phyloP scores from a whole-genome alignment of 1,284 basidiomycete genomes.

The Marasmius sp. region DNA sequence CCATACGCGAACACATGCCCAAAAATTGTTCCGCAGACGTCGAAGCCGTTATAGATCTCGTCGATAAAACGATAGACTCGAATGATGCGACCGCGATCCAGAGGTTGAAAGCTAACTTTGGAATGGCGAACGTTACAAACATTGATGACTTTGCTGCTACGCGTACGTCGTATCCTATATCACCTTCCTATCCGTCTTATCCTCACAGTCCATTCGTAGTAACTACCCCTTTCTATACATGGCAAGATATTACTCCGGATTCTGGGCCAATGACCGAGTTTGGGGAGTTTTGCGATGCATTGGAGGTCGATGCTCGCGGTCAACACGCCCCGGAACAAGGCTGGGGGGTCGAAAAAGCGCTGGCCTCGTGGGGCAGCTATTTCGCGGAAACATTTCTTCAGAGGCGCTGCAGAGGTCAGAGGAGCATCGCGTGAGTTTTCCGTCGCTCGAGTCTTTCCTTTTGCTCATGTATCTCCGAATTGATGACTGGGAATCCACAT shows the following conservation, averaged over 20 bases:
- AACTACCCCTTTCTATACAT: constrained; percentile 63
- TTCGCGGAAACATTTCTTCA: constrained; percentile 48
- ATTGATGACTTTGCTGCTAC: constrained; percentile 64
- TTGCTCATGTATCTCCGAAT: constrained; percentile 17
- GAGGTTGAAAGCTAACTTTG: constrained; percentile 55
- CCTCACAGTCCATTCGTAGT: constrained; percentile 17
- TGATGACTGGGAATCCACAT: not conserved
- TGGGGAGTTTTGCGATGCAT: constrained; percentile 68
- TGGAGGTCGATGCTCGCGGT: constrained; percentile 65
- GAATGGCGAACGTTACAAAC: constrained; percentile 55
- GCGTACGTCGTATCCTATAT: not conserved
- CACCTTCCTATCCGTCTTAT: not conserved
- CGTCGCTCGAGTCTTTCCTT: constrained; percentile 2
- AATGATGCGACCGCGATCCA: constrained; percentile 46
- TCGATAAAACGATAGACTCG: constrained; percentile 55
- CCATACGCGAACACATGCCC: constrained; percentile 68
- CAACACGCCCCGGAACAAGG: constrained; percentile 48
- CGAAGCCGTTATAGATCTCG: constrained; percentile 58
- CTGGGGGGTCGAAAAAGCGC: constrained; percentile 64
- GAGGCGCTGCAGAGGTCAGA: constrained; percentile 29
- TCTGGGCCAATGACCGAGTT: constrained; percentile 52
- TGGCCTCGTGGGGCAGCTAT: constrained; percentile 59
- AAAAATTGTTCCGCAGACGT: constrained; percentile 73
- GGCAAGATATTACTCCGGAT: constrained; percentile 56
- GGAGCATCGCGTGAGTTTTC: constrained; percentile 13